Evolutionary conservation across 2,329 filamentous ascomycete genomes (phyloP).

Genomic region (Tolypocladium endophyticum): DNA sequence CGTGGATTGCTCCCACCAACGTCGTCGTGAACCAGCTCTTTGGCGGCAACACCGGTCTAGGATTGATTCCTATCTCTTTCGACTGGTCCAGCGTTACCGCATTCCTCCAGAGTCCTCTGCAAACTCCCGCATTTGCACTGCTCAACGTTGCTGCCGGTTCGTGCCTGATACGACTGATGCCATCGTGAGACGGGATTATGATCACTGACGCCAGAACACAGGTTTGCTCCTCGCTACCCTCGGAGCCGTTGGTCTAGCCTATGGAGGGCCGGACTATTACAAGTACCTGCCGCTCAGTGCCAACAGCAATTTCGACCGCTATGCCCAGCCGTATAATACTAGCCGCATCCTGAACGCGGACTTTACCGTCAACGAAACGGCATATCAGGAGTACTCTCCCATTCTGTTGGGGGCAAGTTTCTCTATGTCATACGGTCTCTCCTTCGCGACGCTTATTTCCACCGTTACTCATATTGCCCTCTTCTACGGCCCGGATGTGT

Average conservation of each 20-base stretch:
- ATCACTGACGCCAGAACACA: too few relatives aligned
- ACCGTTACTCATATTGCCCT: constrained; percentile 40
- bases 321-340: constrained; percentile 43
- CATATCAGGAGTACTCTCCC: constrained; percentile 47
- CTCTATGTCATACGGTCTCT: constrained; percentile 42
- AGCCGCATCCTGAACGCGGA: constrained; percentile 40
- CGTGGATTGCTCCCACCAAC: constrained; percentile 53
- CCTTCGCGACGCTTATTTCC: constrained; percentile 43
- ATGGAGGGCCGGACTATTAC: constrained; percentile 36
- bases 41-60: constrained; percentile 49
- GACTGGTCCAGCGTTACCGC: constrained; percentile 54
- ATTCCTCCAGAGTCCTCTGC: constrained; percentile 43
- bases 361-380: constrained; percentile 40
- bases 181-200: too few relatives aligned
- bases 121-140: constrained; percentile 49
- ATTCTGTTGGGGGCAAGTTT: constrained; percentile 44
- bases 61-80: constrained; percentile 53
- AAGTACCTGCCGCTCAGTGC: constrained; percentile 46
- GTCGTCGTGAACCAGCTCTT: constrained; percentile 55
- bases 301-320: constrained; percentile 49
- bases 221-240: constrained; percentile 37
- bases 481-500: constrained; percentile 41
- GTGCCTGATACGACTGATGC: too few relatives aligned
- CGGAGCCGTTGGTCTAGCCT: constrained; percentile 42
- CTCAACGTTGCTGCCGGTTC: constrained; percentile 47